Evolutionary conservation across 495 filamentous ascomycete species (phyloP).

Genomic region (Podospora appendiculata): DNA sequence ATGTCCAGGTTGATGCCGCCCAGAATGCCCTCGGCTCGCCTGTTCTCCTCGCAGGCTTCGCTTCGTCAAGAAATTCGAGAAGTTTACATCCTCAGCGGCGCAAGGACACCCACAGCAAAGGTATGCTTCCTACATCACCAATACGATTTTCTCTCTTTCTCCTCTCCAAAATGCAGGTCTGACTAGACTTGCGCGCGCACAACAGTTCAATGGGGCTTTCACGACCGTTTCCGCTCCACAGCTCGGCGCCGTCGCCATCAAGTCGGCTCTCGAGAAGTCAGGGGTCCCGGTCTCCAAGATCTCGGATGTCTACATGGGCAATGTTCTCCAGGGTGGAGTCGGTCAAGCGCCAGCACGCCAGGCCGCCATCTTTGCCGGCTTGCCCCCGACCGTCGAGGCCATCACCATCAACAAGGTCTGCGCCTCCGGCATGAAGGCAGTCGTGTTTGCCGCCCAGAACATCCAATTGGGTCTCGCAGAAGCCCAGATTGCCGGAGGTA

Average conservation of each 20-base stretch:
- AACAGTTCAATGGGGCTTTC: constrained; percentile 87
- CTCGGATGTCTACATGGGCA: constrained; percentile 92
- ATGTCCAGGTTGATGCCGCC: constrained; percentile 6
- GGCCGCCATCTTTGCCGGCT: constrained; percentile 79
- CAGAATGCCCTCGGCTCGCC: constrained; percentile 35
- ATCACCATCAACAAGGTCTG: constrained; percentile 97
- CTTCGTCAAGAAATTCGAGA: constrained; percentile 67
- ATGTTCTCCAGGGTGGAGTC: constrained; percentile 77
- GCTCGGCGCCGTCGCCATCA: constrained; percentile 83
- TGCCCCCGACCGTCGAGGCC: constrained; percentile 69
- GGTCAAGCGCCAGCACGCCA: constrained; percentile 92
- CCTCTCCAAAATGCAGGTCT: background rate
- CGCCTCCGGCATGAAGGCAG: constrained; percentile 87
- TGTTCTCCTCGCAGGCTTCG: constrained; percentile 57
- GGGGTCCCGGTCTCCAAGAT: constrained; percentile 68
- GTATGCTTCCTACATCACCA: constrained; percentile 32
- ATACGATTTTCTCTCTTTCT: background rate
- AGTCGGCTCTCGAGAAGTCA: constrained; percentile 77
- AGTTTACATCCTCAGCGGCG: constrained; percentile 83
- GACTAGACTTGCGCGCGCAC: background rate
- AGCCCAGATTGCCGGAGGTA: constrained; percentile 85
- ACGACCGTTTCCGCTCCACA: constrained; percentile 72
- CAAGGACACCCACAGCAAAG: constrained; percentile 82
- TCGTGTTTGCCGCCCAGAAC: constrained; percentile 82
- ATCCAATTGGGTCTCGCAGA: constrained; percentile 85